Evolutionary conservation across 352 stramenopile genomes (phyloP).

Genomic region (Globisporangium abappressorium): DNA sequence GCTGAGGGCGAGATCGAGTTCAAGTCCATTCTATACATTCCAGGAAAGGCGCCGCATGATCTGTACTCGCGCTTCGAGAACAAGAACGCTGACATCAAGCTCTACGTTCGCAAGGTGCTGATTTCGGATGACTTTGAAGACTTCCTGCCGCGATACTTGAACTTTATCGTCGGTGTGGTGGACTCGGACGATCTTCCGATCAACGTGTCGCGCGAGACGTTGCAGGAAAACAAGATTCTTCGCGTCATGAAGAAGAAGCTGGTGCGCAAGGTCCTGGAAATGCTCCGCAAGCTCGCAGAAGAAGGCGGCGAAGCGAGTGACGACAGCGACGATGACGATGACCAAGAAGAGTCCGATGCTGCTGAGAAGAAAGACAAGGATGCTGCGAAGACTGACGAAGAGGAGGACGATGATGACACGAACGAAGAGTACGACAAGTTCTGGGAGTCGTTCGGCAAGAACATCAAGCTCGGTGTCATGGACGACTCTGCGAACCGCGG

Average conservation of each 20-base stretch:
- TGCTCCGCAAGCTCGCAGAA: slow-evolving; percentile 94
- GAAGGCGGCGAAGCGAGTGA: slow-evolving; percentile 84
- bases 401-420: slow-evolving; percentile 58
- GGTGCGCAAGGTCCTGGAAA: slow-evolving; percentile 98
- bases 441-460: slow-evolving; percentile 97
- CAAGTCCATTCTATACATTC: slow-evolving; percentile 98
- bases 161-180: slow-evolving; percentile 98
- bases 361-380: slow-evolving; percentile 60
- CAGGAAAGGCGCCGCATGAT: slow-evolving; percentile 80
- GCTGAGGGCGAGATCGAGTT: slow-evolving; percentile 99
- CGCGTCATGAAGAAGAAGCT: slow-evolving; percentile 99
- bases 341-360: slow-evolving; percentile 43
- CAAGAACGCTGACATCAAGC: slow-evolving; percentile 91
- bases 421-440: slow-evolving; percentile 96
- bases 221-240: slow-evolving; percentile 99
- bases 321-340: slow-evolving; percentile 51
- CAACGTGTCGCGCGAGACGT: slow-evolving; percentile 98
- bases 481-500: slow-evolving; percentile 94
- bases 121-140: slow-evolving; percentile 99
- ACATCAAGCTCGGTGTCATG: slow-evolving; percentile 99
- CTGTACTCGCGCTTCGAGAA: slow-evolving; percentile 91
- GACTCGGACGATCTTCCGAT: slow-evolving; percentile 99
- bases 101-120: slow-evolving; percentile 99
- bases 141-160: slow-evolving; percentile 97
- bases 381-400: slow-evolving; percentile 64